A percentile compares a stretch with the other conserved stretches of the same genome.
phyloP scores from a whole-genome alignment of 78 protist species.

The Dictyostelium intermedium region DNA sequence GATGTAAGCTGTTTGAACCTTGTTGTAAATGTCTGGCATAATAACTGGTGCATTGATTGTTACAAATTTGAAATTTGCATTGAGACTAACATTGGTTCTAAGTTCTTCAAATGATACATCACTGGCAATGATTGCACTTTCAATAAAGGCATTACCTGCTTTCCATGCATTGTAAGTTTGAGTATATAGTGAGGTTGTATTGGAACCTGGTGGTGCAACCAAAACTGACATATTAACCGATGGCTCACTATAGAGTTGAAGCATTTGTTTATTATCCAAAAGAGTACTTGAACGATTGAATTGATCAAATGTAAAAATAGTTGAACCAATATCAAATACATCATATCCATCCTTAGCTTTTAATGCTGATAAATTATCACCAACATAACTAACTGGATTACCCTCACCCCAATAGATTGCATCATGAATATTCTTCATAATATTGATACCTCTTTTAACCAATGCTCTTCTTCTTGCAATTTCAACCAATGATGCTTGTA shows the following conservation, averaged over 20 bases:
- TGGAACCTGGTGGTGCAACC: background rate
- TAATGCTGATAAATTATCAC: background rate
- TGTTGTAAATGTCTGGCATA: background rate
- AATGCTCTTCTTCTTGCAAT: no score
- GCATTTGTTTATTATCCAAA: background rate
- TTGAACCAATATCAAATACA: conserved; percentile 20
- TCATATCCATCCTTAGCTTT: background rate
- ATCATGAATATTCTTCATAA: conserved; percentile 38
- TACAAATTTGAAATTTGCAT: background rate
- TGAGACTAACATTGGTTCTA: background rate
- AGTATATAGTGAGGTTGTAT: background rate
- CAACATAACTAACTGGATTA: conserved; percentile 15
- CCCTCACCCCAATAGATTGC: conserved; percentile 52
- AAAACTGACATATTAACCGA: background rate
- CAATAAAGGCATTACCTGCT: conserved; percentile 31
- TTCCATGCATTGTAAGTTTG: conserved; percentile 46
- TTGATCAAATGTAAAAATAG: background rate
- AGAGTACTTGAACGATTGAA: conserved; percentile 44
- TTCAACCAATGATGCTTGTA: no score
- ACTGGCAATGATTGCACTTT: background rate
- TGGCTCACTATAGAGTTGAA: conserved; percentile 21
- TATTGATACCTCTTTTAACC: background rate
- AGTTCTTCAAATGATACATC: background rate
- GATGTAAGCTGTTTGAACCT: conserved; percentile 17
- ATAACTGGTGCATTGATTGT: background rate